Evolutionary conservation across 2,329 filamentous ascomycete genomes (phyloP), one percentile per base, ranked within the genome.

Genomic region (Penicillium nordicum): DNA sequence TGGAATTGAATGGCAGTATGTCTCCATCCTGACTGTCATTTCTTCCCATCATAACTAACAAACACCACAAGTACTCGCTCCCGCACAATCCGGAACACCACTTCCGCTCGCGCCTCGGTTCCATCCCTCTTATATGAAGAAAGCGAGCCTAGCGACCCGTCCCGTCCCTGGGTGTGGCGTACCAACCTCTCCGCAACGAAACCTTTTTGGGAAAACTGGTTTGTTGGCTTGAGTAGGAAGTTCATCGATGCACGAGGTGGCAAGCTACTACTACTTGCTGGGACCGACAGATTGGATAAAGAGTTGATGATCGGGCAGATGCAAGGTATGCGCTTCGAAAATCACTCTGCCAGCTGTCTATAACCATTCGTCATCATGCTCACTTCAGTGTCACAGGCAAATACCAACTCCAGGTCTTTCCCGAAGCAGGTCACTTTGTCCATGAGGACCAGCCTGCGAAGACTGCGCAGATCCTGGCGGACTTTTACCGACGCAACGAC

Each of bases 261-360:
- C 9, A 97, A 97, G 73, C 74, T 96, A 58, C 77, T 97, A 49
- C 76, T 97, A 50, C 81, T 97, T 32, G 93, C 92, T 3, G 92
- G 92, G 18, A 96, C 92, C 11, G 93, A 97, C 76, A 82, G 92
- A 47, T 74, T 97, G 55, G 92, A 97, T 71, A 96, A 90, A 63
- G 92, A 96, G 69, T 76, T 97, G 68, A 96, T 90, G 73, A 96
- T 97, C 72, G 92, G 92, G 16, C 92, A 97, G 76, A 97, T 97
- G 92, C 92, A 97, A 79, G 92, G 90, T 89, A 77, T 65, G 74
- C 69, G 11, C 16, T 18, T 21, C 25, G 9, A 23, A 36, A 16
- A 30, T 56, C n/a, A n/a, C 37, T 29, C 4, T 11, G 8, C 12
- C 16, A 18, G 8, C 34, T 16, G n/a, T 43, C 11, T 40, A 36